These are phyloP conservation scores for Linaria vulgaris DNA, from an alignment of 257 asterid genomes.

Conservation along the genomic window DNA sequence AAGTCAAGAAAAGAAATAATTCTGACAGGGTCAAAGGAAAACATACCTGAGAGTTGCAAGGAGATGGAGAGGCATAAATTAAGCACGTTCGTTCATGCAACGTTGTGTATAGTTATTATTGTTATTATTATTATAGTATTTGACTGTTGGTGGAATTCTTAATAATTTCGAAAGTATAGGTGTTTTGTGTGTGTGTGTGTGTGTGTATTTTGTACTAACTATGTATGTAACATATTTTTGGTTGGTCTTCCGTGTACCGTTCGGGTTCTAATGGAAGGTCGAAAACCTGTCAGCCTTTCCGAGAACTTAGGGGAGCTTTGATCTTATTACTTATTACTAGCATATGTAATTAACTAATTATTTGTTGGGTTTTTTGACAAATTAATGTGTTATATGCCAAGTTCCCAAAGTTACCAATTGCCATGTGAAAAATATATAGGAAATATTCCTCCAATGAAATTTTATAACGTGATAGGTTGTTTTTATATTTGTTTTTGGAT, in stretches of 20 bases:
- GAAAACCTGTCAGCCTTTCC: slow-evolving; percentile 38
- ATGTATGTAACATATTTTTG: slow-evolving; percentile 21
- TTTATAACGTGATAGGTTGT: too few relatives aligned
- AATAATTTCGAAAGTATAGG: slow-evolving; percentile 12
- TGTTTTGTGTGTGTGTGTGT: neutral
- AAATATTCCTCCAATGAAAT: too few relatives aligned
- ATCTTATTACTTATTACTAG: too few relatives aligned
- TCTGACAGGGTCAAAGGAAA: neutral
- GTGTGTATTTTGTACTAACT: slow-evolving; percentile 1
- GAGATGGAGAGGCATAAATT: slow-evolving; percentile 28
- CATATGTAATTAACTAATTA: too few relatives aligned
- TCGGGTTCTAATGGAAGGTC: slow-evolving; percentile 45
- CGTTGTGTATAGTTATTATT: neutral
- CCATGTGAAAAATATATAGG: too few relatives aligned
- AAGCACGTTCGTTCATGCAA: slow-evolving; percentile 26
- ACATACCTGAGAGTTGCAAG: slow-evolving; percentile 33
- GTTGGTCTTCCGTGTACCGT: slow-evolving; percentile 40
- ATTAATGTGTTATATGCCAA: too few relatives aligned
- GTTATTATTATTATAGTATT: neutral
- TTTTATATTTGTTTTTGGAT: too few relatives aligned
- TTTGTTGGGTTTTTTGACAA: too few relatives aligned
- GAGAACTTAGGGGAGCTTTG: slow-evolving; percentile 52
- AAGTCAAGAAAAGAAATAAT: neutral
- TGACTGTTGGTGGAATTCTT: neutral
- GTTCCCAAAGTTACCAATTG: too few relatives aligned